These are phyloP conservation scores for Reticulascus tulasneorum DNA, from an alignment of 2,329 filamentous ascomycete genomes.

Conservation along the genomic window DNA sequence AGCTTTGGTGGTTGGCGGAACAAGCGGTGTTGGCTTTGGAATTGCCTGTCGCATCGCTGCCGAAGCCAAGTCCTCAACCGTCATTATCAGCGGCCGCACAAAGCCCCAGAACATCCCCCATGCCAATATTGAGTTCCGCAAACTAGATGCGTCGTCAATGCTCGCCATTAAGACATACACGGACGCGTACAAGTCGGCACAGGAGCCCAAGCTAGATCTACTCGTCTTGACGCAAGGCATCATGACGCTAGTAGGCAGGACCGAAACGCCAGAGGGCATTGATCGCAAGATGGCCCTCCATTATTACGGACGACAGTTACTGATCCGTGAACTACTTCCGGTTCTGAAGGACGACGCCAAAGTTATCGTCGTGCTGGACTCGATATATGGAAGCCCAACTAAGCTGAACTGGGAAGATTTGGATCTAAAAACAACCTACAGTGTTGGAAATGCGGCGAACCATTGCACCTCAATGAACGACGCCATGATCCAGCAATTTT, in stretches of 20 bases:
- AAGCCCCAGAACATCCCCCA: constrained; percentile 24
- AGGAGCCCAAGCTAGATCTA: constrained; percentile 27
- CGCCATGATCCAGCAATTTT: constrained; percentile 29
- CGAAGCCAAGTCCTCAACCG: constrained; percentile 17
- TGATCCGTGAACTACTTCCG: constrained; percentile 36
- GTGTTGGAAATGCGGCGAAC: constrained; percentile 24
- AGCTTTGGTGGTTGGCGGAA: constrained; percentile 31
- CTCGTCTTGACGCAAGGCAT: constrained; percentile 36
- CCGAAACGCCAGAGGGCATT: constrained; percentile 39
- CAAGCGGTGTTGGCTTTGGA: constrained; percentile 30
- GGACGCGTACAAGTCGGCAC: constrained; percentile 17
- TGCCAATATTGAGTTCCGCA: constrained; percentile 27
- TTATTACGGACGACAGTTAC: constrained; percentile 40
- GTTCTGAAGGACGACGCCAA: constrained; percentile 29
- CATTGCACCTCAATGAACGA: constrained; percentile 37
- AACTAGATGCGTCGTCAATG: constrained; percentile 30
- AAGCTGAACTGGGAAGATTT: constrained; percentile 35
- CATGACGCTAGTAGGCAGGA: constrained; percentile 27
- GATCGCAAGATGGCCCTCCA: constrained; percentile 42
- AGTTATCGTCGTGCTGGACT: constrained; percentile 34
- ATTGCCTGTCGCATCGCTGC: constrained; percentile 30
- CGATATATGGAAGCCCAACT: constrained; percentile 23
- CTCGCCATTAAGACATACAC: constrained; percentile 28
- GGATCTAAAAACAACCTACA: constrained; percentile 30
- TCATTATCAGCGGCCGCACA: constrained; percentile 29